Percentiles rank a stretch among this genome's conserved stretches.
Conservation (phyloP, 371 early-diverging fungal species). For the Mortierella sp. region DNA sequence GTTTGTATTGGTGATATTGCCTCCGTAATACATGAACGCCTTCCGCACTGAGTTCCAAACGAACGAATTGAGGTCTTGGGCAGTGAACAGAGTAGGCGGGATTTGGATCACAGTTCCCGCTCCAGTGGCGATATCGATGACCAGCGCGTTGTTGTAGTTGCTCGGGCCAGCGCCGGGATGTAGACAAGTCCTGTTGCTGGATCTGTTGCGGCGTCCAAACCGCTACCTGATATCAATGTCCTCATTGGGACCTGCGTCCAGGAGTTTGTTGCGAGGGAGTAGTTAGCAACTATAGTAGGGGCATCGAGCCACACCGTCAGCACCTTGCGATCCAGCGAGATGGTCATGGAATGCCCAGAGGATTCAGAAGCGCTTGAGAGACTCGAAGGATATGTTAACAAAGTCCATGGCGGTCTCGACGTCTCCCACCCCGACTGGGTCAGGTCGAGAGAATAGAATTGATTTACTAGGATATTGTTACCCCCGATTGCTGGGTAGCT, state of each 20-base stretch:
- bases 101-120: not conserved
- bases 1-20: no score
- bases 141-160: not conserved
- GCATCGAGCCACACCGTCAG: not conserved
- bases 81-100: not conserved
- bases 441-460: conserved; percentile 14
- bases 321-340: not conserved
- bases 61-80: not conserved
- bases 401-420: not conserved
- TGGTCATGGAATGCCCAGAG: not conserved
- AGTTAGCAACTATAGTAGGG: not conserved
- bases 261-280: not conserved
- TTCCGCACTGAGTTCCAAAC: not conserved
- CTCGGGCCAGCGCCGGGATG: not conserved
- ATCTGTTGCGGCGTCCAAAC: not conserved
- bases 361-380: no score
- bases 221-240: not conserved
- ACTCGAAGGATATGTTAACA: not conserved
- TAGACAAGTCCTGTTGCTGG: not conserved
- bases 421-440: not conserved
- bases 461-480: no score
- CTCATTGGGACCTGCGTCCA: not conserved
- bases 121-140: not conserved
- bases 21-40: no score
- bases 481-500: no score